Percentiles rank a stretch among this genome's conserved stretches.
These are phyloP conservation scores for Botrytis byssoidea DNA, from an alignment of 2,329 filamentous ascomycete species.

Conservation along the genomic window DNA sequence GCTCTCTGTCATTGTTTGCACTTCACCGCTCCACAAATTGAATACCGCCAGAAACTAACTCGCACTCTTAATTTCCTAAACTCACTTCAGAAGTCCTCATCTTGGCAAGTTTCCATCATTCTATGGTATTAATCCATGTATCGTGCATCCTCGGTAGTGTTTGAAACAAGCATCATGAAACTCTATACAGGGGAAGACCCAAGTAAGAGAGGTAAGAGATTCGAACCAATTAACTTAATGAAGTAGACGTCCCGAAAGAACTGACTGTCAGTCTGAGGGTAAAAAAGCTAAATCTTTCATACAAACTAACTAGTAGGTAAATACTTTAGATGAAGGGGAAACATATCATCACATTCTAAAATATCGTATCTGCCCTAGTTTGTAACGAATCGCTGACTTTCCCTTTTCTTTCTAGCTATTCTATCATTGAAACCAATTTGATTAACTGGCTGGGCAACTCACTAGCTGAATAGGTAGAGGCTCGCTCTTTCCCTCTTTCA, in stretches of 20 bases:
- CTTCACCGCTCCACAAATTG: neutral
- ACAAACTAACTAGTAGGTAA: neutral
- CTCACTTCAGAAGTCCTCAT: conserved; percentile 4
- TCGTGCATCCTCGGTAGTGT: conserved; percentile 11
- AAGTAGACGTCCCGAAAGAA: conserved; percentile 14
- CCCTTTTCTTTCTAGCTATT: neutral
- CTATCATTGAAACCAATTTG: conserved; percentile 4
- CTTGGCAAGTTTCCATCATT: conserved; percentile 4
- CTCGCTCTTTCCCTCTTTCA: neutral
- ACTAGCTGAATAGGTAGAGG: neutral
- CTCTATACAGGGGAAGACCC: conserved; percentile 12
- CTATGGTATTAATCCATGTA: conserved; percentile 2
- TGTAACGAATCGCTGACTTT: neutral
- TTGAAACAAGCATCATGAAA: conserved; percentile 20
- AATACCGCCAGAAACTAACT: neutral
- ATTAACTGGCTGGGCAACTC: neutral
- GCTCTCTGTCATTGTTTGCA: neutral
- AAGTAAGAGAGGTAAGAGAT: conserved; percentile 4
- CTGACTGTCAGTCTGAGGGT: neutral
- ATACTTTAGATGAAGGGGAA: conserved; percentile 6
- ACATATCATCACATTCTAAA: conserved; percentile 2
- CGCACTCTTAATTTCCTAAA: neutral
- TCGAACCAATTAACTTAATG: conserved; percentile 7
- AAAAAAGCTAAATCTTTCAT: neutral
- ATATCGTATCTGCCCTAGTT: neutral